These are phyloP conservation scores for Amanita rimosa DNA, from an alignment of 768 basidiomycete species.

Conservation along the genomic window DNA sequence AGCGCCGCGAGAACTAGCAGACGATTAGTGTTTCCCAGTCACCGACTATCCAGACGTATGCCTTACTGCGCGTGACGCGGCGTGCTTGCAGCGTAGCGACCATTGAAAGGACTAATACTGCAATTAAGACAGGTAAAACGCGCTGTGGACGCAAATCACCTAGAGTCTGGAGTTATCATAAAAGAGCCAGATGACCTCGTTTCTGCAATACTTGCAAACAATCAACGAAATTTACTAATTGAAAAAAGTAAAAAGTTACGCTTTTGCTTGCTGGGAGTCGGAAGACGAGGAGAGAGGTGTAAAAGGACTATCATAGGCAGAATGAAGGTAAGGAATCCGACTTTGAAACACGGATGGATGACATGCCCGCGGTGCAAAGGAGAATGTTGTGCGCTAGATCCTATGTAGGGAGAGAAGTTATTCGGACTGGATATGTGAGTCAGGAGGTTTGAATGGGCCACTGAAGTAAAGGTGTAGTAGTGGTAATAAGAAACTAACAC, in stretches of 20 bases:
- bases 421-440: constrained; percentile 6
- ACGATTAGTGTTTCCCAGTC: neutral
- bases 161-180: constrained; percentile 5
- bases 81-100: neutral
- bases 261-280: neutral
- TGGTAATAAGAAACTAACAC: constrained; percentile 2
- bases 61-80: constrained; percentile 4
- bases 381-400: constrained; percentile 2
- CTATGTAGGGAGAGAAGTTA: neutral
- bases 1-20: constrained; percentile 2
- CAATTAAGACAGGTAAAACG: neutral
- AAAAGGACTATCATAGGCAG: neutral
- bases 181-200: neutral
- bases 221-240: neutral
- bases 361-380: constrained; percentile 7
- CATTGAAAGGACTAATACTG: neutral
- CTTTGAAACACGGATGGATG: neutral
- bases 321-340: neutral
- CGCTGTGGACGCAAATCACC: neutral
- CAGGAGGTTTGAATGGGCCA: constrained; percentile 1
- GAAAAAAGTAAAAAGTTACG: neutral
- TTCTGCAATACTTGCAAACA: neutral
- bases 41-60: neutral
- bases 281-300: neutral
- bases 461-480: neutral